Base-by-base conservation (phyloP, 306 rosid genomes). In the Fagus sylvatica region DNA sequence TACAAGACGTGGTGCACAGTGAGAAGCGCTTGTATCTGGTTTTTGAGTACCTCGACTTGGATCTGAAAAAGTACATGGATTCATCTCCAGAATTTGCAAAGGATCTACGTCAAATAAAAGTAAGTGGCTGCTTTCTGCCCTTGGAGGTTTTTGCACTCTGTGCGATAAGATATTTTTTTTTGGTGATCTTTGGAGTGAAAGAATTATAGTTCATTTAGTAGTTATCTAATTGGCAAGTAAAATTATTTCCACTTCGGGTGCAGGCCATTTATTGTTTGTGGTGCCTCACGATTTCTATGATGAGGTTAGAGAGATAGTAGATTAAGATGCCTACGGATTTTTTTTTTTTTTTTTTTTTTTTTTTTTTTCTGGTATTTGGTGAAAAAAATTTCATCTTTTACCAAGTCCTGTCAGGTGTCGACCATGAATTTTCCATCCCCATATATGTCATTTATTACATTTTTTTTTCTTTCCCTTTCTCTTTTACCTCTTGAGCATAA, bases 41-140 rank as follows among this genome's bases (percentile, higher is more conserved):
- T 80, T 95, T 93, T 80, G 99, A 95, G 87, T 95, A 93, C 84
- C 93, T 95, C 79, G 99, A 95, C 90, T 87, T 95, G 84, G 98
- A 95, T 88, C 87, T 95, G 76, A 93, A 95, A 96, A 93, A 95
- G 82, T 97, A 93, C 80, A 95, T 93, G 99, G 99, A 95, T 83
- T 92, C 97, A 71, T 84, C 96, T 83, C 99, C 98, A 16, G 99
- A 93, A 39, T 95, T 95, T 64, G 83, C 90, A 62, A 91, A 87
- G 83, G 97, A 95, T 75, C 96, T 83, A 2, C 91, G 89, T 53
- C 99, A 93, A 89, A 87, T 93, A 73, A 95, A 95, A 84, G 99
- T 91, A 83, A 67, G 90, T 56, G 49, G 17, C 71, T 37, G 62
- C 40, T 48, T 43, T 80, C 76, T 74, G 74, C 56, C 10, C 3